Percentiles rank a stretch among this genome's conserved stretches.
phyloP scores from a whole-genome alignment of 345 rosid species.

The Trapa incisa region DNA sequence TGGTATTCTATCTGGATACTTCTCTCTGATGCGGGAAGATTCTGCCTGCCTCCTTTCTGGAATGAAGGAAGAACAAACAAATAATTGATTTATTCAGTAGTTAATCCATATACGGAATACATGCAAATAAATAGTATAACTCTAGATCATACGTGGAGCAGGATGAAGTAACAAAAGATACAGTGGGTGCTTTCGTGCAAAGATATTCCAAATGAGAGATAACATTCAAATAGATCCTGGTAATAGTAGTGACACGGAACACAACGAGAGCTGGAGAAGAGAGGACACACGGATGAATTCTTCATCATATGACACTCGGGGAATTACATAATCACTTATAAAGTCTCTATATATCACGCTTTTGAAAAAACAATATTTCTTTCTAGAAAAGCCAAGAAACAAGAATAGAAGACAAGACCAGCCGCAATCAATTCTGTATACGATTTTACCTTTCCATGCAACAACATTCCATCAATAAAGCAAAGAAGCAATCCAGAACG shows the following conservation, averaged over 20 bases:
- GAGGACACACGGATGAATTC: neutral
- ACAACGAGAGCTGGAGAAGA: neutral
- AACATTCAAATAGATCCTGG: neutral
- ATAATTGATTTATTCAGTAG: neutral
- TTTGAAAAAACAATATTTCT: neutral
- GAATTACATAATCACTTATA: neutral
- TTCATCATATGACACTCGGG: neutral
- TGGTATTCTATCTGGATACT: conserved; percentile 66
- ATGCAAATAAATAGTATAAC: no score
- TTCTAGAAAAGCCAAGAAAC: neutral
- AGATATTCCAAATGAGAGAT: neutral
- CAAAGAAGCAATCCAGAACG: neutral
- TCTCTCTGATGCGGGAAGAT: conserved; percentile 52
- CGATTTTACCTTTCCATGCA: neutral
- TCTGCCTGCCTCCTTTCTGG: conserved; percentile 66
- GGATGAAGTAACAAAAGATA: neutral
- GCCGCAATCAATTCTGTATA: neutral
- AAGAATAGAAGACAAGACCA: neutral
- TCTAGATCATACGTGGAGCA: neutral
- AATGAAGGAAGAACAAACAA: neutral
- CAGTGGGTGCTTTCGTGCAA: neutral
- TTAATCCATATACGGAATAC: neutral
- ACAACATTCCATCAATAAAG: neutral
- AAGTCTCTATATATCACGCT: neutral
- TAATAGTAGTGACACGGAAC: neutral